These are phyloP conservation scores for Durusdinium trenchii DNA, from an alignment of 73 alveolate species.

Conservation along the genomic window DNA sequence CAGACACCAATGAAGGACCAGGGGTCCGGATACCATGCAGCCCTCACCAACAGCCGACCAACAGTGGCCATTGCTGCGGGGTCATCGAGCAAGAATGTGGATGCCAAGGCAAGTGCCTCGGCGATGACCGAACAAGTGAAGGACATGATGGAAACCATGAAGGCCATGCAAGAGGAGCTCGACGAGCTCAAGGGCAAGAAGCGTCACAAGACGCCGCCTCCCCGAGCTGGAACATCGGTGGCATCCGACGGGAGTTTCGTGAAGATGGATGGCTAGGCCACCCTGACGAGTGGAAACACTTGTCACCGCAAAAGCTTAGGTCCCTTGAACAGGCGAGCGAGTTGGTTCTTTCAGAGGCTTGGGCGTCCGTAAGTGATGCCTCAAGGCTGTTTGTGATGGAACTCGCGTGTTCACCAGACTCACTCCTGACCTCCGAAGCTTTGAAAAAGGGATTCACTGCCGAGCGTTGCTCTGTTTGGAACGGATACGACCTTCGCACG, in stretches of 20 bases:
- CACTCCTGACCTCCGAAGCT: neutral
- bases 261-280: neutral
- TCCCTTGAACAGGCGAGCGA: neutral
- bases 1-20: neutral
- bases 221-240: neutral
- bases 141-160: neutral
- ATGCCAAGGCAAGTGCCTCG: neutral
- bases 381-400: neutral
- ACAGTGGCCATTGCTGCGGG: neutral
- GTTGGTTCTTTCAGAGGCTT: neutral
- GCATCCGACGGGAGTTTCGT: neutral
- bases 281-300: neutral
- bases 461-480: neutral
- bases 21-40: neutral
- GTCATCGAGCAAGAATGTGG: neutral
- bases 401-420: neutral
- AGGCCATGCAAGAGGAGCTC: neutral
- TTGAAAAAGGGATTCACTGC: neutral
- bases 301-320: neutral
- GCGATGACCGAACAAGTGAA: neutral
- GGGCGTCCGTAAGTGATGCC: constrained; percentile 12
- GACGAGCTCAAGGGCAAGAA: neutral
- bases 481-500: constrained; percentile 4
- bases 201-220: neutral
- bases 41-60: neutral